Evolutionary conservation across 192 early-diverging fungal genomes (phyloP), one percentile per base, ranked within the genome.

Genomic region (Coemansia sp.): DNA sequence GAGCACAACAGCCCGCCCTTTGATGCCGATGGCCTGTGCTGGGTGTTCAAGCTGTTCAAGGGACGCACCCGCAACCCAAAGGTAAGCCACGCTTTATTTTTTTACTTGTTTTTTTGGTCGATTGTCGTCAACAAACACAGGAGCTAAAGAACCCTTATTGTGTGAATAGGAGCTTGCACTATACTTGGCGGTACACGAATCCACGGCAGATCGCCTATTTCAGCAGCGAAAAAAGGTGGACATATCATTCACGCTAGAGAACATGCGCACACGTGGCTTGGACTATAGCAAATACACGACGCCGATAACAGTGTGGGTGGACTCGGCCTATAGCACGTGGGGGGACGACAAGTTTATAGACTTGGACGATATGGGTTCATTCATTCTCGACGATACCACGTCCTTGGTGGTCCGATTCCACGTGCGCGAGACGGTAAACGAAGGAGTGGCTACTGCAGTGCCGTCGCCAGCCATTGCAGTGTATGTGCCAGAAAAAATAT

Each of bases 1-100:
- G 79, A 82, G 51, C 79, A 82, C 63, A 82, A 75, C 61, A 82
- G 79, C 61, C 79, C 79, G 0, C 61, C 73, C 2, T 82, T 82
- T 26, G 74, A 76, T 26, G 79, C 79, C 2, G 79, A 82, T 36
- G 74, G 74, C 21, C 51, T 82, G 48, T 69, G 73, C 67, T 82
- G 79, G 79, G 73, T 75, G 10, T 82, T 82, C 64, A 82, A 82
- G 42, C 64, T 82, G 23, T 82, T 82, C 65, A 82, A 82, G 53
- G 79, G 79, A 24, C 73, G 79, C 9, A 57, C 74, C 9, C 79
- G 74, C 66, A 82, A 65, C 21, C 79, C 79, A 33, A 33, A 37
- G 53, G 61, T 63, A 63, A 62, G 60, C 53, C 53, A 56, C 51
- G 16, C n/a, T 20, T 14, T 31, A 16, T 2, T 31, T 33, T 6